Evolutionary conservation across 495 filamentous ascomycete species (phyloP).

Genomic region (Penicillium arizonense): DNA sequence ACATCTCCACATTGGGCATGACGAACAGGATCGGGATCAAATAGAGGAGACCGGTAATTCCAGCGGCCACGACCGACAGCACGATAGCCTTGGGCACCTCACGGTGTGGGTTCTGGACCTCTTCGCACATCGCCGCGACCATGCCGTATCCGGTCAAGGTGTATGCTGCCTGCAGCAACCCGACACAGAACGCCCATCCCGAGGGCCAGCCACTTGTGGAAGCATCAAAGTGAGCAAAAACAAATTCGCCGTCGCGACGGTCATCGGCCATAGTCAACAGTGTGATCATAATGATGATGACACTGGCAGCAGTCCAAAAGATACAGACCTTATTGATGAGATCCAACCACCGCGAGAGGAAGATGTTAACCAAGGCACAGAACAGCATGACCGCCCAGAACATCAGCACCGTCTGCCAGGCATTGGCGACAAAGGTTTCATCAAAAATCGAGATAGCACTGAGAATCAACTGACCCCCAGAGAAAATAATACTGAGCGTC

Average conservation of each 20-base stretch:
- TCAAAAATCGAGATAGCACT: slow-evolving; percentile 61
- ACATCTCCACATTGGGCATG: slow-evolving; percentile 53
- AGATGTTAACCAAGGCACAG: slow-evolving; percentile 57
- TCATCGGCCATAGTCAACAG: slow-evolving; percentile 57
- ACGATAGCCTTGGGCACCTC: slow-evolving; percentile 73
- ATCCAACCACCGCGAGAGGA: slow-evolving; percentile 55
- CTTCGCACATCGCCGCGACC: slow-evolving; percentile 60
- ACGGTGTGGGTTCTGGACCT: slow-evolving; percentile 67
- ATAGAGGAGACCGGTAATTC: slow-evolving; percentile 67
- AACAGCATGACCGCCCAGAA: slow-evolving; percentile 64
- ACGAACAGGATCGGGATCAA: slow-evolving; percentile 66
- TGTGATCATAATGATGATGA: slow-evolving; percentile 59
- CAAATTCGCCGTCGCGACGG: slow-evolving; percentile 52
- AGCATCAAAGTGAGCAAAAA: slow-evolving; percentile 62
- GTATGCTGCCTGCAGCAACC: slow-evolving; percentile 59
- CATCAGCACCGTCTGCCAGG: slow-evolving; percentile 62
- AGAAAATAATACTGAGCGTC: slow-evolving; percentile 48
- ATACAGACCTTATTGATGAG: slow-evolving; percentile 68
- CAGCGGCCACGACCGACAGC: slow-evolving; percentile 65
- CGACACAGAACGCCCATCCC: slow-evolving; percentile 62
- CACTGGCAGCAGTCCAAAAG: slow-evolving; percentile 61
- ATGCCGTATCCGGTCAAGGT: slow-evolving; percentile 60
- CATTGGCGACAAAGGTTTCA: slow-evolving; percentile 58
- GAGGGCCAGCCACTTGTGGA: slow-evolving; percentile 57
- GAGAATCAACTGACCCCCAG: slow-evolving; percentile 59